Evolutionary conservation across 1,139 yeast genomes (phyloP).

Genomic region (Pichia sp.): DNA sequence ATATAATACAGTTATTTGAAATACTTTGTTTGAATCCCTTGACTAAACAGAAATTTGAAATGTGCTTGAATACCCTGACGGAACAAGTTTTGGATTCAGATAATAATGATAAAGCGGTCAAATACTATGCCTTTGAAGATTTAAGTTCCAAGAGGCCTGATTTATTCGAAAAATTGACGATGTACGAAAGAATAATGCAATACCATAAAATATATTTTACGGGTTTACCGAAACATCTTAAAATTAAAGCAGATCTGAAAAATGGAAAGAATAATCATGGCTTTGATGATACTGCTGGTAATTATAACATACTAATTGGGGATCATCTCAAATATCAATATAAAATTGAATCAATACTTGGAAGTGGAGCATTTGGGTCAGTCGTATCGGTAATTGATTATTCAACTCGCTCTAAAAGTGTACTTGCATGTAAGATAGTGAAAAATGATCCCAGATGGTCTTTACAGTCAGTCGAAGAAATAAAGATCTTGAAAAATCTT

Average conservation of each 20-base stretch:
- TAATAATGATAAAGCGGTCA: not conserved
- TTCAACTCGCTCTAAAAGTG: conserved; percentile 29
- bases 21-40: not conserved
- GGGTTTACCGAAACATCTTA: conserved; percentile 15
- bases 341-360: conserved; percentile 51
- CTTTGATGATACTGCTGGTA: conserved; percentile 64
- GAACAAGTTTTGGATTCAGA: too few relatives aligned
- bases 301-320: conserved; percentile 45
- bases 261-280: conserved; percentile 50
- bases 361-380: conserved; percentile 81
- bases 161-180: conserved; percentile 26
- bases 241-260: conserved; percentile 34
- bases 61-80: not conserved
- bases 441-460: conserved; percentile 70
- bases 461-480: conserved; percentile 68
- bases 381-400: conserved; percentile 69
- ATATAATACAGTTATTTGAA: not conserved
- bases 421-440: conserved; percentile 70
- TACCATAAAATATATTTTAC: conserved; percentile 37
- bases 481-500: conserved; percentile 36
- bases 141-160: conserved; percentile 15
- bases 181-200: conserved; percentile 42
- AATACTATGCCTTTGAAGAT: conserved; percentile 8
- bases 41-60: not conserved
- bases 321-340: conserved; percentile 78